These are phyloP conservation scores for Backusella australiensis DNA, from an alignment of 192 early-diverging fungal species.

Conservation along the genomic window DNA sequence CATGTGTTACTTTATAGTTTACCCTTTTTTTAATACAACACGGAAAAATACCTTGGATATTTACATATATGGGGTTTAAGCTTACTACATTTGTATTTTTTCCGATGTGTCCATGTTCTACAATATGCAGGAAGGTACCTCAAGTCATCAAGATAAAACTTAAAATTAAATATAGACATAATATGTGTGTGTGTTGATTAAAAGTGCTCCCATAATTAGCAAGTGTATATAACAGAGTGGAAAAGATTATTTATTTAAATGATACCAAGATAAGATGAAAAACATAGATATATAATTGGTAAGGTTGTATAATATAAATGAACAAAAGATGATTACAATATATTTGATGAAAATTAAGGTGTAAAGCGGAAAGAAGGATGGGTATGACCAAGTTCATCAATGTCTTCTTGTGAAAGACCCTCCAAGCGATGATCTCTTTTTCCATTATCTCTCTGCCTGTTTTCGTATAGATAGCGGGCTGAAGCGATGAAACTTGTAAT, in stretches of 20 bases:
- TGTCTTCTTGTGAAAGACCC: slow-evolving; percentile 6
- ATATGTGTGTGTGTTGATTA: not conserved
- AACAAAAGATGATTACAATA: not conserved
- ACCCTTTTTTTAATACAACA: not conserved
- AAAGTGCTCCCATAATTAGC: not conserved
- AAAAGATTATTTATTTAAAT: not conserved
- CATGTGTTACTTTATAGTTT: not conserved
- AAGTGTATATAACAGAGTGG: not conserved
- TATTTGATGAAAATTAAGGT: not conserved
- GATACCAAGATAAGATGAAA: not conserved
- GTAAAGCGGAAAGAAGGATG: slow-evolving; percentile 9
- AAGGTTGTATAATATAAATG: not conserved
- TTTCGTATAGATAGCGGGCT: not conserved
- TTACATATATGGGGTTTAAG: not conserved
- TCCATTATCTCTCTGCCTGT: not conserved
- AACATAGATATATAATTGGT: not conserved
- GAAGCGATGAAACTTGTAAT: not conserved
- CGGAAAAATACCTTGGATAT: not conserved
- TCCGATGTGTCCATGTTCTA: not conserved
- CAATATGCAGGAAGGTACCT: not conserved
- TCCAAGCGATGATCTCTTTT: not conserved
- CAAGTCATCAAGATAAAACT: not conserved
- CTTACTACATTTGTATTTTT: not conserved
- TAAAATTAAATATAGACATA: not conserved
- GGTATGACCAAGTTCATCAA: slow-evolving; percentile 11